Evolutionary conservation across 2,329 filamentous ascomycete genomes (phyloP).

Genomic region (Ramularia collo-cygni): DNA sequence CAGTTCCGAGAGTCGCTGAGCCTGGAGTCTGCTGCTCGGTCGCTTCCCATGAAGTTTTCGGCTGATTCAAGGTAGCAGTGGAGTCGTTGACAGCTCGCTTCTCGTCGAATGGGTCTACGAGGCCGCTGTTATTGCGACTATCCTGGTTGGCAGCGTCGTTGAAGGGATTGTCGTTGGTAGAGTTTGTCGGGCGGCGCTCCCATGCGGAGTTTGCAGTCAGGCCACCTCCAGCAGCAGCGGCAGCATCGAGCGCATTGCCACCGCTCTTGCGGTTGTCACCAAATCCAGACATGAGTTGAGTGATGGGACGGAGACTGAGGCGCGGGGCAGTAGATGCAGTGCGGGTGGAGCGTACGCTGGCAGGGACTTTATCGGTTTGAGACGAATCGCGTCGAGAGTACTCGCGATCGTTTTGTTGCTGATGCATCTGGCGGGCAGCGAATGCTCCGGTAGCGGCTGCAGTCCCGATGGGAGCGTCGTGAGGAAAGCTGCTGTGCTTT

Average conservation of each 20-base stretch:
- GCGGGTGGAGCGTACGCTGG: conserved; percentile 36
- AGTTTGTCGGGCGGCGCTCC: conserved; percentile 32
- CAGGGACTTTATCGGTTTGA: conserved; percentile 28
- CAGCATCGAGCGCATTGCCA: conserved; percentile 28
- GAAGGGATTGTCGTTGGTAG: conserved; percentile 29
- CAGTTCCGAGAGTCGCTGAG: conserved; percentile 25
- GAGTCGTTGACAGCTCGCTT: conserved; percentile 16
- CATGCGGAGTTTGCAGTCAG: conserved; percentile 29
- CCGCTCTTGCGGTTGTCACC: conserved; percentile 35
- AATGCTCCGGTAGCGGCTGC: conserved; percentile 6
- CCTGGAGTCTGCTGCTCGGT: conserved; percentile 18
- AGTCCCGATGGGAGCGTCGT: conserved; percentile 10
- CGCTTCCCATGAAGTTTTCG: conserved; percentile 17
- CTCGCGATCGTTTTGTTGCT: background rate
- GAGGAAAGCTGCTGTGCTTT: conserved; percentile 23
- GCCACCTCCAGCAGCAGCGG: conserved; percentile 21
- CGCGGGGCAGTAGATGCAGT: conserved; percentile 60
- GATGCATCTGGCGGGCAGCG: conserved; percentile 4
- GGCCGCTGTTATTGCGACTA: no score
- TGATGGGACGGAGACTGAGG: conserved; percentile 76
- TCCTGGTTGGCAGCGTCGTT: conserved; percentile 27
- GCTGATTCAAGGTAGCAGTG: conserved; percentile 5
- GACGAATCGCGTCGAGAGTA: conserved; percentile 17
- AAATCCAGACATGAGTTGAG: conserved; percentile 70
- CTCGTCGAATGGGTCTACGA: conserved; percentile 30